Conservation (phyloP, 2,329 filamentous ascomycete genomes). For the Penicillium sp. region DNA sequence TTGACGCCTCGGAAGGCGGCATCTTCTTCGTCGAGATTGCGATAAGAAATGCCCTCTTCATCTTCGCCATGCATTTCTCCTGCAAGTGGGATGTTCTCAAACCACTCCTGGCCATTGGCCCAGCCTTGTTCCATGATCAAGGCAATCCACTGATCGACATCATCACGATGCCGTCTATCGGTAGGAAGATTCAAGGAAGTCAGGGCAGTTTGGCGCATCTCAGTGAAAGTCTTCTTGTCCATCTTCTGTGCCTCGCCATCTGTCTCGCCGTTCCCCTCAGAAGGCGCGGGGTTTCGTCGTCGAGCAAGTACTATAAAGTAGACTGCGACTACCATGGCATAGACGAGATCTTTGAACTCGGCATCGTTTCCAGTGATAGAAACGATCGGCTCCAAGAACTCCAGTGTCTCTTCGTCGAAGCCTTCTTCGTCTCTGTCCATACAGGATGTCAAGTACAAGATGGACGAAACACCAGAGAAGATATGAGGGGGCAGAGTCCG, state of each 20-base stretch:
- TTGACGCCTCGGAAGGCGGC: slow-evolving; percentile 20
- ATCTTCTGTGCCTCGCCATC: slow-evolving; percentile 29
- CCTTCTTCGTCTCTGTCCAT: slow-evolving; percentile 49
- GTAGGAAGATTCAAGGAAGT: slow-evolving; percentile 39
- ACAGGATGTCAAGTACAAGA: slow-evolving; percentile 47
- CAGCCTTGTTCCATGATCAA: slow-evolving; percentile 51
- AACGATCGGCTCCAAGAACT: slow-evolving; percentile 40
- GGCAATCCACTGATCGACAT: slow-evolving; percentile 62
- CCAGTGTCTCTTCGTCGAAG: slow-evolving; percentile 37
- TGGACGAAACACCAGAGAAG: slow-evolving; percentile 67
- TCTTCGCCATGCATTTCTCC: slow-evolving; percentile 37
- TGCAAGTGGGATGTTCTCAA: slow-evolving; percentile 53
- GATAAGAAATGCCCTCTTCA: slow-evolving; percentile 33
- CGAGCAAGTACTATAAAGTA: slow-evolving; percentile 48
- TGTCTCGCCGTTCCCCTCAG: slow-evolving; percentile 9
- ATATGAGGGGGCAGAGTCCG: slow-evolving; percentile 66
- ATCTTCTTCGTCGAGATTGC: slow-evolving; percentile 34
- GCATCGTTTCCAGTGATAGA: slow-evolving; percentile 47
- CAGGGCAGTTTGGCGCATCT: slow-evolving; percentile 41
- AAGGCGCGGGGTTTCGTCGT: slow-evolving; percentile 44
- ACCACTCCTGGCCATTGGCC: slow-evolving; percentile 65
- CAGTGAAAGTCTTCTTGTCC: slow-evolving; percentile 42
- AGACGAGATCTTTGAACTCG: slow-evolving; percentile 40
- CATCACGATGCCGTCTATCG: slow-evolving; percentile 41
- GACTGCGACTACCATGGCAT: slow-evolving; percentile 41